Percentiles rank a stretch among this genome's conserved stretches.
These are phyloP conservation scores for Vitis amurensis DNA, from an alignment of 164 flowering plant genomes.

Conservation along the genomic window DNA sequence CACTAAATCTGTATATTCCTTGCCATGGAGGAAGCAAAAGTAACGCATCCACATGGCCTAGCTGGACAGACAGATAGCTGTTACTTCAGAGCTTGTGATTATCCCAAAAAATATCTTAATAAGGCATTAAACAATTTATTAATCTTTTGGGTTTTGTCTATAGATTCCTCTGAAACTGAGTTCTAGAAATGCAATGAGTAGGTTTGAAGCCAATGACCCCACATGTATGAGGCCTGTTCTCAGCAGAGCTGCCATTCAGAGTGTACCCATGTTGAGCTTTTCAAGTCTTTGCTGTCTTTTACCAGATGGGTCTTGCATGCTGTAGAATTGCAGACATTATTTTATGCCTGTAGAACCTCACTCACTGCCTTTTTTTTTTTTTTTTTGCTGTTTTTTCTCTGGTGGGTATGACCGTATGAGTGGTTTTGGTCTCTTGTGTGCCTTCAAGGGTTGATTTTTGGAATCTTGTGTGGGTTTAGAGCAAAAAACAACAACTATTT, in stretches of 20 bases:
- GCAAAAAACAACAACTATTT: not conserved
- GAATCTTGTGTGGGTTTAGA: slow-evolving; percentile 23
- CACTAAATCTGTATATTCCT: too few species aligned
- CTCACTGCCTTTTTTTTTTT: not conserved
- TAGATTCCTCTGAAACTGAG: slow-evolving; percentile 3
- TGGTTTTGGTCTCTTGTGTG: slow-evolving; percentile 20
- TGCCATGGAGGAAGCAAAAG: not conserved
- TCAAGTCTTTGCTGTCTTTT: not conserved
- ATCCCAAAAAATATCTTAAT: slow-evolving; percentile 10
- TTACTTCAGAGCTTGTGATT: slow-evolving; percentile 5
- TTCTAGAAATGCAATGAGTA: slow-evolving; percentile 23
- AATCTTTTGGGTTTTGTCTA: not conserved
- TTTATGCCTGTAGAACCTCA: not conserved
- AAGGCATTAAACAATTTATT: not conserved
- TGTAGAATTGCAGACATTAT: slow-evolving; percentile 8
- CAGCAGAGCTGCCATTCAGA: slow-evolving; percentile 18
- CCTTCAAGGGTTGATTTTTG: slow-evolving; percentile 12
- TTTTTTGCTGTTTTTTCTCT: slow-evolving; percentile 13
- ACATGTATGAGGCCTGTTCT: slow-evolving; percentile 3
- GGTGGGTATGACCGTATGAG: slow-evolving; percentile 2
- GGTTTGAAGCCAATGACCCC: slow-evolving; percentile 26
- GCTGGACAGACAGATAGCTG: slow-evolving; percentile 23
- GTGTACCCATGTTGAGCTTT: not conserved
- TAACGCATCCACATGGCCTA: slow-evolving; percentile 34
- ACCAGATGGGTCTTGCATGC: slow-evolving; percentile 13